Percentiles rank a stretch among this genome's conserved stretches.
phyloP scores from a whole-genome alignment of 768 basidiomycete genomes.

The Chiua virens region DNA sequence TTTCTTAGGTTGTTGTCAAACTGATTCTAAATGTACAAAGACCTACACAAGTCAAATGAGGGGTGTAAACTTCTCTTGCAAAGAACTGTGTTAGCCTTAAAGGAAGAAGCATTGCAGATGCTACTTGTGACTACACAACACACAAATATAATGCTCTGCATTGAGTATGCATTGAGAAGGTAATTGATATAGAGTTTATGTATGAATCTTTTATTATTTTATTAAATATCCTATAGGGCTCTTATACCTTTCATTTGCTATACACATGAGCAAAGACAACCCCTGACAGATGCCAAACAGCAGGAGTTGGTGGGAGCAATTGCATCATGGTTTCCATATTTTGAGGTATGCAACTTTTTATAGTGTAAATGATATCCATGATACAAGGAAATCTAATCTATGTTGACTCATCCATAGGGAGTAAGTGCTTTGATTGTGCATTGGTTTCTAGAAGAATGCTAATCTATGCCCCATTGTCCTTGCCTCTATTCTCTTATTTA shows the following conservation, averaged over 20 bases:
- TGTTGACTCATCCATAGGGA: not conserved
- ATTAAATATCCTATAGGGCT: no score
- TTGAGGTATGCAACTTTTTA: not conserved
- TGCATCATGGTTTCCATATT: not conserved
- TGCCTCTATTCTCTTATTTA: no score
- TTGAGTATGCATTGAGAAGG: no score
- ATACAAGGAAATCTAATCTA: no score
- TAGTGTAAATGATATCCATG: no score
- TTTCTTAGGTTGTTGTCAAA: not conserved
- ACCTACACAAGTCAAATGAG: not conserved
- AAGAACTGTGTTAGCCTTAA: not conserved
- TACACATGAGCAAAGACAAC: not conserved
- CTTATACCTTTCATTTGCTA: not conserved
- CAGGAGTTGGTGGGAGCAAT: no score
- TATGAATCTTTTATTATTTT: not conserved
- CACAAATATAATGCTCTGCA: no score
- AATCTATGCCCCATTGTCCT: no score
- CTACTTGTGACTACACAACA: no score
- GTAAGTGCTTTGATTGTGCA: no score
- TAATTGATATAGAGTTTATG: no score
- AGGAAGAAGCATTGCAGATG: not conserved
- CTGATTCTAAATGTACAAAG: not conserved
- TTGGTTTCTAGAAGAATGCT: no score
- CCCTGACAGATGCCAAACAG: not conserved
- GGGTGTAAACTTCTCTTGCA: not conserved